Percentiles rank a stretch among this genome's conserved stretches.
phyloP scores from a whole-genome alignment of 2,329 filamentous ascomycete species.

The Stachybotrys elegans region DNA sequence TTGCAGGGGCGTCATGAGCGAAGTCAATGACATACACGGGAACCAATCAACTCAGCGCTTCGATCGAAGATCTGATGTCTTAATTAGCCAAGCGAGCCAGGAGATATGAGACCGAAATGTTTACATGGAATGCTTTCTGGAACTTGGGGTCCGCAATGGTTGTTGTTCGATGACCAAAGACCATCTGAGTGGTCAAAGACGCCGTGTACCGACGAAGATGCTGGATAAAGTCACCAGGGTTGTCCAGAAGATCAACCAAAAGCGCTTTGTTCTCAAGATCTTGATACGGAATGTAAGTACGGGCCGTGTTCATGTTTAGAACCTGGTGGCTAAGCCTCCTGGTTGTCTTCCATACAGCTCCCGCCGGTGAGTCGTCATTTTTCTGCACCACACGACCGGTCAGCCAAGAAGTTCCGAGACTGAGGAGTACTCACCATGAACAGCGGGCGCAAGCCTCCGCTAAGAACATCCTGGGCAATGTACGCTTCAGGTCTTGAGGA shows the following conservation, averaged over 20 bases:
- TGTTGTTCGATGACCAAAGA: slow-evolving; percentile 41
- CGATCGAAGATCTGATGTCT: not conserved
- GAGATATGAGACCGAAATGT: not conserved
- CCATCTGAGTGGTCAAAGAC: slow-evolving; percentile 44
- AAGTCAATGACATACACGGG: not conserved
- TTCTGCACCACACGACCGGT: no score
- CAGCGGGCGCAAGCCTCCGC: slow-evolving; percentile 5
- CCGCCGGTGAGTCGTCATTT: no score
- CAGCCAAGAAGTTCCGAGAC: no score
- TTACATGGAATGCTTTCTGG: slow-evolving; percentile 31
- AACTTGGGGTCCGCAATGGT: slow-evolving; percentile 37
- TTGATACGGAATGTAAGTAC: slow-evolving; percentile 31
- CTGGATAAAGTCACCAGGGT: slow-evolving; percentile 35
- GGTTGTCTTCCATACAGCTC: slow-evolving; percentile 10
- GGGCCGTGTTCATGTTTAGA: slow-evolving; percentile 31
- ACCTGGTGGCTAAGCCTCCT: slow-evolving; percentile 29
- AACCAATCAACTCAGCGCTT: not conserved
- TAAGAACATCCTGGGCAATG: slow-evolving; percentile 4
- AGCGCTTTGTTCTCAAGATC: slow-evolving; percentile 42
- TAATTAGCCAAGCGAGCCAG: not conserved
- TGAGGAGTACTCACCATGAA: slow-evolving; percentile 51
- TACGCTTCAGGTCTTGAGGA: slow-evolving; percentile 29
- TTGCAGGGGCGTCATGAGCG: no score
- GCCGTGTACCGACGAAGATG: slow-evolving; percentile 44
- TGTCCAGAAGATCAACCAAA: slow-evolving; percentile 25